phyloP scores from a whole-genome alignment of 306 rosid genomes.

The Delonix regia region DNA sequence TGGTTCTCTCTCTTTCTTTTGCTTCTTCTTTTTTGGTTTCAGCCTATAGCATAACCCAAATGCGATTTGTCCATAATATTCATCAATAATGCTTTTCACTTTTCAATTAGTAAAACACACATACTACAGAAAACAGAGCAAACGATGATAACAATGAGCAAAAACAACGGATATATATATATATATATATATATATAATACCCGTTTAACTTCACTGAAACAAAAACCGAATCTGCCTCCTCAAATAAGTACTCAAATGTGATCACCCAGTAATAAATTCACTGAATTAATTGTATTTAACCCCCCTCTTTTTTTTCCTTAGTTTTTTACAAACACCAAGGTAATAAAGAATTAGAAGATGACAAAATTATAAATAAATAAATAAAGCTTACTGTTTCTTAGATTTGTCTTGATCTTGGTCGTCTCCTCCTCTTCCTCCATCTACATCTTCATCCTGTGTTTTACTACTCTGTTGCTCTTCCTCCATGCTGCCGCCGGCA shows the following conservation, averaged over 20 bases:
- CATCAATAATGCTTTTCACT: not conserved
- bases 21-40: slow-evolving; percentile 80
- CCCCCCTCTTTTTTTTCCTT: not conserved
- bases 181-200: no score
- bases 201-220: no score
- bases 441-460: slow-evolving; percentile 37
- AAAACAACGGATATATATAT: not conserved
- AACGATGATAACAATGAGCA: not conserved
- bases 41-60: slow-evolving; percentile 40
- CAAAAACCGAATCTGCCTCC: not conserved
- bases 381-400: slow-evolving; percentile 64
- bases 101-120: not conserved
- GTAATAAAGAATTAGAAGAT: not conserved
- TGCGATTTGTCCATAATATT: not conserved
- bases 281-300: not conserved
- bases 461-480: slow-evolving; percentile 30
- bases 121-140: not conserved
- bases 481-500: not conserved
- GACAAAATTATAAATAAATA: not conserved
- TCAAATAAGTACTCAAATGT: not conserved
- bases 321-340: no score
- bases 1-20: slow-evolving; percentile 68
- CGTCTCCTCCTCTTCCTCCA: slow-evolving; percentile 31
- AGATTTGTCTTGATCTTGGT: slow-evolving; percentile 58
- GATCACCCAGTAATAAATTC: not conserved